phyloP scores from a whole-genome alignment of 2,329 filamentous ascomycete species.

The Fusarium succisae region DNA sequence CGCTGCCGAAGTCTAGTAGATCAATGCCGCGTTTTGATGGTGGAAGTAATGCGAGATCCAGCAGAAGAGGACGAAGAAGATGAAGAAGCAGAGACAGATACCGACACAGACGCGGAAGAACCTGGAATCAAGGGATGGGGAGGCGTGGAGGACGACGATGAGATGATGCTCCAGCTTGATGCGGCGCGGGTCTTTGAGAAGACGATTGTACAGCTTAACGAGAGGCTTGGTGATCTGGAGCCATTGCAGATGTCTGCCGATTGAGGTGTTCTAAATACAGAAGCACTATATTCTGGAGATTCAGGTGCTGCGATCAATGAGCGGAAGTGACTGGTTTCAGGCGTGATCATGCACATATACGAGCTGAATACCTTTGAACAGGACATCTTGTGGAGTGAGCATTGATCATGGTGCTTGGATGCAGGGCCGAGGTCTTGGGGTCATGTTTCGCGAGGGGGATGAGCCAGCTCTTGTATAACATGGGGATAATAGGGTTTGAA shows the following conservation, averaged over 20 bases:
- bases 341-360: conserved; percentile 8
- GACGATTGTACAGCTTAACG: conserved; percentile 79
- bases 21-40: conserved; percentile 74
- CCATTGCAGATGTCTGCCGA: conserved; percentile 35
- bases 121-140: conserved; percentile 42
- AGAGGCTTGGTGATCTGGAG: conserved; percentile 60
- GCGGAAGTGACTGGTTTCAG: neutral
- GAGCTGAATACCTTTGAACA: neutral
- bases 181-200: conserved; percentile 81
- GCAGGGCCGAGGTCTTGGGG: conserved; percentile 4
- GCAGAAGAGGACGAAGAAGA: conserved; percentile 52
- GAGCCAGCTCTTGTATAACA: neutral
- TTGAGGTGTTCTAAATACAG: conserved; percentile 3
- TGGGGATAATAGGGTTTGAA: neutral
- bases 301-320: neutral
- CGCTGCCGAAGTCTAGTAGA: conserved; percentile 84
- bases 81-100: conserved; percentile 48
- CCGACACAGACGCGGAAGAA: conserved; percentile 44
- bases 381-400: neutral
- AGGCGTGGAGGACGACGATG: conserved; percentile 54
- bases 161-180: conserved; percentile 70
- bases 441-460: neutral
- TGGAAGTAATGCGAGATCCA: conserved; percentile 68
- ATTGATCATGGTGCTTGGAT: conserved; percentile 6
- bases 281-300: neutral